Evolutionary conservation across 2,329 filamentous ascomycete genomes (phyloP).

Genomic region (Cladosporium sp.): DNA sequence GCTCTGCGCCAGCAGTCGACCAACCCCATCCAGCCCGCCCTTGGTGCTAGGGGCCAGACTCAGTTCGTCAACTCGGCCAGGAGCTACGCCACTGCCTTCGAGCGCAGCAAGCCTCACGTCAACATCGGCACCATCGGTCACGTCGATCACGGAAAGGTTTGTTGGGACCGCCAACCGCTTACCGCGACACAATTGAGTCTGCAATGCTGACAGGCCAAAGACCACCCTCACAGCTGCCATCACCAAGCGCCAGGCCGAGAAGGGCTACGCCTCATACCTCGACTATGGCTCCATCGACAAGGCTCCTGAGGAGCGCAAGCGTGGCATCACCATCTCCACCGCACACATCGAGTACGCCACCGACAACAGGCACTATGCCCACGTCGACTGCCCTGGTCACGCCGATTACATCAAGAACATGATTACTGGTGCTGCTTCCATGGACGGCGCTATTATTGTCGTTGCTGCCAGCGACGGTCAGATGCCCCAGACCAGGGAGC

Average conservation of each 20-base stretch:
- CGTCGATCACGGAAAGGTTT: constrained; percentile 98
- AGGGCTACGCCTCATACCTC: constrained; percentile 89
- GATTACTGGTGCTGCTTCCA: constrained; percentile 99
- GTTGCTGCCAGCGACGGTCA: constrained; percentile 97
- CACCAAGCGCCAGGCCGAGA: constrained; percentile 94
- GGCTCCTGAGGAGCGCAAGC: constrained; percentile 97
- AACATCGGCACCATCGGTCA: constrained; percentile 99
- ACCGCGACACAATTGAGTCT: neutral
- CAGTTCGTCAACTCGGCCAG: constrained; percentile 62
- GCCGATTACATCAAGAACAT: constrained; percentile 99
- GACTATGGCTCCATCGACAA: constrained; percentile 99
- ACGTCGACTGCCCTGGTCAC: constrained; percentile 99
- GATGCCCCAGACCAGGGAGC: constrained; percentile 99
- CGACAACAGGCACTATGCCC: constrained; percentile 91
- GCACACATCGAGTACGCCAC: constrained; percentile 98
- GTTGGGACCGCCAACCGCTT: constrained; percentile 11
- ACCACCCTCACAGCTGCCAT: constrained; percentile 98
- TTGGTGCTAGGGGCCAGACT: constrained; percentile 59
- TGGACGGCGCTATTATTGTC: constrained; percentile 98
- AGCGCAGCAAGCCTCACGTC: constrained; percentile 93
- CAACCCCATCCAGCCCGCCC: constrained; percentile 72
- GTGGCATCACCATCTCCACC: constrained; percentile 98
- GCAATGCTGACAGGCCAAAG: constrained; percentile 45
- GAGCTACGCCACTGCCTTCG: constrained; percentile 63
- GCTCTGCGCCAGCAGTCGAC: constrained; percentile 65